Base-by-base conservation (phyloP, 2,329 filamentous ascomycete species). In the Fusarium duplospermum region DNA sequence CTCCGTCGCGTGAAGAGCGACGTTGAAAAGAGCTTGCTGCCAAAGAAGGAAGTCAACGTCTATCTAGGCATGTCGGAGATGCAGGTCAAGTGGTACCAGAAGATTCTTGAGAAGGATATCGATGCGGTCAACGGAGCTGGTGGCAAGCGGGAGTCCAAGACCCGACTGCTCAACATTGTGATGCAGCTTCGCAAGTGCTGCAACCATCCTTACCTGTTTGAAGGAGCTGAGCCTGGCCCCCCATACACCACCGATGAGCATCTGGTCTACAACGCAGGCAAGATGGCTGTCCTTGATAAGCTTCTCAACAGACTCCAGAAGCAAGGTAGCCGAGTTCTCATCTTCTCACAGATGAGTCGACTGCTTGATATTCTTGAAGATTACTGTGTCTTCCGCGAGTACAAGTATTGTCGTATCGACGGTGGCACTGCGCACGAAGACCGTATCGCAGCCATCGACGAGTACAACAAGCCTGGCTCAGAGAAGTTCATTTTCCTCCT, bases 101-200 rank as follows among this genome's bases (percentile, higher is more conserved):
- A 98, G 86, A 99, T 99, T 77, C 87, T 99, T 4, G 96, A 99
- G 80, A 99, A 98, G 85, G 96, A 99, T 80, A 99, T 99, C 71
- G 96, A 99, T 82, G 96, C 96, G 16, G 96, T 99, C 79, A 99
- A 99, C 77, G 96, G 96, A 70, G 96, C 96, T 33, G 94, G 93
- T 73, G 96, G 96, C 60, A 99, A 98, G 85, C 93, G 95, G 69
- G 96, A 99, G 84, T 98, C 96, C 35, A 99, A 99, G 86, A 99
- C 96, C 1, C 92, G 96, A 73, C 89, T 99, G 24, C 88, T 99
- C 74, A 99, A 99, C 84, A 99, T 99, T 80, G 96, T 99, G 77
- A 99, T 99, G 96, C 96, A 99, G 84, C 89, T 99, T 74, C 93
- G 96, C 78, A 99, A 99, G 84, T 99, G 96, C 85, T 99, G 96